A percentile compares a stretch with the other conserved stretches of the same genome.
Evolutionary conservation across 768 basidiomycete genomes (phyloP).

Genomic region (Pleurotus cornucopiae): DNA sequence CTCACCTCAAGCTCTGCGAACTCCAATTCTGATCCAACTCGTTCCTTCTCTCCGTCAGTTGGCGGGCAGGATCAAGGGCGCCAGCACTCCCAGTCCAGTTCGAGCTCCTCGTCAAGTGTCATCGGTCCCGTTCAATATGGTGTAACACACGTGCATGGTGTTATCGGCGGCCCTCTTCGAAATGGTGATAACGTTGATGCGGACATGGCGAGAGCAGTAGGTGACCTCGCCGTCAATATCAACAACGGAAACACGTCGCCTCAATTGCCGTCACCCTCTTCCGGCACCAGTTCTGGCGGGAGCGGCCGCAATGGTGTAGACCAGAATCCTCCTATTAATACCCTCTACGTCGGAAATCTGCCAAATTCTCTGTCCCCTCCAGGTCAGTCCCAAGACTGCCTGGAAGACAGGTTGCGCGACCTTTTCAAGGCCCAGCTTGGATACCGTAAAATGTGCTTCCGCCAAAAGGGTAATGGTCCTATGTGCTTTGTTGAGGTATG

Average conservation of each 20-base stretch:
- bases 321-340: constrained; percentile 98
- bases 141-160: constrained; percentile 16
- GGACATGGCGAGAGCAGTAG: constrained; percentile 36
- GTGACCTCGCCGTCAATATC: constrained; percentile 50
- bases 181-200: constrained; percentile 15
- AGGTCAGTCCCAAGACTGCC: constrained; percentile 71
- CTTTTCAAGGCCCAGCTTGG: constrained; percentile 79
- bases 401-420: constrained; percentile 84
- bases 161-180: constrained; percentile 11
- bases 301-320: constrained; percentile 55
- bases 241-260: constrained; percentile 59
- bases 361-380: constrained; percentile 73
- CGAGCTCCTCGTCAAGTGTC: constrained; percentile 27
- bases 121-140: constrained; percentile 20
- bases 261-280: constrained; percentile 73
- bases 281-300: constrained; percentile 45
- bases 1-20: constrained; percentile 2
- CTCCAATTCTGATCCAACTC: constrained; percentile 6
- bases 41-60: constrained; percentile 8
- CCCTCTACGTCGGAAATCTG: constrained; percentile 97
- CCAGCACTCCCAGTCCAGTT: constrained; percentile 20
- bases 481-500: constrained; percentile 99
- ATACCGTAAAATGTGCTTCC: constrained; percentile 88
- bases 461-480: constrained; percentile 95
- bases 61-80: constrained; percentile 11